phyloP scores from a whole-genome alignment of 2,329 filamentous ascomycete genomes.

The Neofusicoccum ribis region DNA sequence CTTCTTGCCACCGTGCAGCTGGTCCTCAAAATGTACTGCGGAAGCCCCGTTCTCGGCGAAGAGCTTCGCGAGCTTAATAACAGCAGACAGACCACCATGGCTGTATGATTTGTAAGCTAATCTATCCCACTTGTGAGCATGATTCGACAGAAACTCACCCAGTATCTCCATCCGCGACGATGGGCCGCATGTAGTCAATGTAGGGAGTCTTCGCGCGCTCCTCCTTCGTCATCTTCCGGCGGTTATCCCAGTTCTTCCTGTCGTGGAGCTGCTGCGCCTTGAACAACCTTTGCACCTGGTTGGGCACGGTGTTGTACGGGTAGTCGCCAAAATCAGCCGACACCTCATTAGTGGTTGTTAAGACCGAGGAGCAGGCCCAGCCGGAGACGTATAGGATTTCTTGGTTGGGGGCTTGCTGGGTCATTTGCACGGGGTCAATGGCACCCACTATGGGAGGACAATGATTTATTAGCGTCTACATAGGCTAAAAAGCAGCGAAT shows the following conservation, averaged over 20 bases:
- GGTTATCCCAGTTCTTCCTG: constrained; percentile 86
- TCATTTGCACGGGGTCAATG: constrained; percentile 99
- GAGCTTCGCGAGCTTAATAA: constrained; percentile 93
- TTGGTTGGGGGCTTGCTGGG: constrained; percentile 93
- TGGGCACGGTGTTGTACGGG: constrained; percentile 97
- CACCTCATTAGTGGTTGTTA: constrained; percentile 95
- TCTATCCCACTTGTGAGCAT: not conserved
- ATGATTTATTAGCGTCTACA: constrained; percentile 4
- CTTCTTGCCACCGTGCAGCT: constrained; percentile 97
- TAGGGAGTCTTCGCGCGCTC: constrained; percentile 78
- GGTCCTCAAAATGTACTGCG: constrained; percentile 96
- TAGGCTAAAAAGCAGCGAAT: not conserved
- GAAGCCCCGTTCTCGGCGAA: constrained; percentile 97
- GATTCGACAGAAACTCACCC: constrained; percentile 47
- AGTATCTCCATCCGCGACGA: constrained; percentile 94
- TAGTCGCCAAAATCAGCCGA: constrained; percentile 98
- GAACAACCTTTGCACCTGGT: constrained; percentile 93
- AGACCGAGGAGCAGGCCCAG: constrained; percentile 92
- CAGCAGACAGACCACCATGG: constrained; percentile 87
- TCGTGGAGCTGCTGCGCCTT: constrained; percentile 98
- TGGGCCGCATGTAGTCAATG: constrained; percentile 88
- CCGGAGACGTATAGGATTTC: constrained; percentile 95
- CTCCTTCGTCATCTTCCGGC: constrained; percentile 73
- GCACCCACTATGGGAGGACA: constrained; percentile 70
- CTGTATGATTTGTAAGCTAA: constrained; percentile 38